Percentiles rank a stretch among this genome's conserved stretches.
phyloP scores from a whole-genome alignment of 805 yeast genomes.

The Pichia membranifaciens region DNA sequence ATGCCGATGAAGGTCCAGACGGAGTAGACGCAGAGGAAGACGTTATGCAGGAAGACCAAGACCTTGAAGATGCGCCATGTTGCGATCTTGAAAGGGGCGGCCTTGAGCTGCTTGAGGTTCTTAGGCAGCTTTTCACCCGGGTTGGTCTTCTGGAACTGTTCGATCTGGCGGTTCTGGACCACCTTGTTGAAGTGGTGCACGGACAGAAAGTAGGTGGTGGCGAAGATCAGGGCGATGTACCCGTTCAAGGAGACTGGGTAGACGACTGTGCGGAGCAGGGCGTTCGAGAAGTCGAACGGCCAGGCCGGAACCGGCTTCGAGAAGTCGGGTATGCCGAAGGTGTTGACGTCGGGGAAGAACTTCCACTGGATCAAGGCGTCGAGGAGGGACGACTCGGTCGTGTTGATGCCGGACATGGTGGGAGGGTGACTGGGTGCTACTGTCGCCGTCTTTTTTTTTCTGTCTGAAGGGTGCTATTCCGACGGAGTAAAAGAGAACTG shows the following conservation, averaged over 20 bases:
- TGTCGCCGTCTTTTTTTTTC: too few relatives aligned
- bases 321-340: constrained; percentile 25
- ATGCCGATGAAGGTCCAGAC: constrained; percentile 69
- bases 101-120: constrained; percentile 35
- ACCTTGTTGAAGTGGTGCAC: constrained; percentile 51
- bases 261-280: constrained; percentile 26
- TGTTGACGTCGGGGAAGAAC: constrained; percentile 21
- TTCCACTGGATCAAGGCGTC: constrained; percentile 25
- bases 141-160: constrained; percentile 26
- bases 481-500: too few relatives aligned
- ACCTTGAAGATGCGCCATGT: constrained; percentile 40
- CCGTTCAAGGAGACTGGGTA: constrained; percentile 42
- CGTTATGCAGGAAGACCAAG: constrained; percentile 56
- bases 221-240: constrained; percentile 51
- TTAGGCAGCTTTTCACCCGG: constrained; percentile 21
- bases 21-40: constrained; percentile 58
- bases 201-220: constrained; percentile 49
- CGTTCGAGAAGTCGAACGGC: constrained; percentile 21
- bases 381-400: constrained; percentile 13
- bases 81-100: constrained; percentile 51
- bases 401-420: neutral
- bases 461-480: too few relatives aligned
- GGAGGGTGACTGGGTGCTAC: too few relatives aligned
- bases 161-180: constrained; percentile 41
- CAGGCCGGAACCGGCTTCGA: constrained; percentile 22